These are phyloP conservation scores for Kwoniella heveanensis DNA, from an alignment of 768 basidiomycete genomes.

Conservation along the genomic window DNA sequence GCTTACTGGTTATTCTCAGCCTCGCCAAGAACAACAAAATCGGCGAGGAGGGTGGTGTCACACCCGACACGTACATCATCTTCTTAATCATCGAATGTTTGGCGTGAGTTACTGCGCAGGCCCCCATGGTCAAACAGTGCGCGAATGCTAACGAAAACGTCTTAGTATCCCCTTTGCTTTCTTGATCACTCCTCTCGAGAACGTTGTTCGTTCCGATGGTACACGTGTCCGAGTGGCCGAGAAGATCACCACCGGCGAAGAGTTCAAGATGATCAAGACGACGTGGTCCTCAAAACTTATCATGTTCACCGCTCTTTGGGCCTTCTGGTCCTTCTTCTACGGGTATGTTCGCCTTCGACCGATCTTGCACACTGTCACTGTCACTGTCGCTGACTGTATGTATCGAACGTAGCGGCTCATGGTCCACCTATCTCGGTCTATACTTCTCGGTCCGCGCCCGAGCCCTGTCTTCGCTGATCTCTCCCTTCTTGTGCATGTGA, in stretches of 20 bases:
- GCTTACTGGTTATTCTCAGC: background rate
- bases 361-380: too few species aligned
- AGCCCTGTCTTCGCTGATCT: slow-evolving; percentile 44
- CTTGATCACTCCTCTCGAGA: slow-evolving; percentile 18
- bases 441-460: slow-evolving; percentile 40
- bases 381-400: too few species aligned
- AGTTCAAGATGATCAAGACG: slow-evolving; percentile 26
- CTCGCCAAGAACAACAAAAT: slow-evolving; percentile 18
- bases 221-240: slow-evolving; percentile 22
- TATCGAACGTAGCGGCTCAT: slow-evolving; percentile 30
- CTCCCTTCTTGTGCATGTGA: slow-evolving; percentile 25
- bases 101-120: slow-evolving; percentile 12
- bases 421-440: slow-evolving; percentile 32
- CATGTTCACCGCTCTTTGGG: slow-evolving; percentile 19
- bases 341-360: slow-evolving; percentile 1
- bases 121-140: background rate
- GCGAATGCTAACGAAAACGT: background rate
- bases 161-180: slow-evolving; percentile 17
- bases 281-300: slow-evolving; percentile 22
- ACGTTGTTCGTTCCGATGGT: slow-evolving; percentile 34
- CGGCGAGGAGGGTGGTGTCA: slow-evolving; percentile 16
- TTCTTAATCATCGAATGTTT: slow-evolving; percentile 25
- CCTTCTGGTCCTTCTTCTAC: slow-evolving; percentile 27
- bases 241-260: slow-evolving; percentile 18
- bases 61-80: slow-evolving; percentile 20